Evolutionary conservation across 805 yeast genomes (phyloP).

Genomic region (Starmerella floris): DNA sequence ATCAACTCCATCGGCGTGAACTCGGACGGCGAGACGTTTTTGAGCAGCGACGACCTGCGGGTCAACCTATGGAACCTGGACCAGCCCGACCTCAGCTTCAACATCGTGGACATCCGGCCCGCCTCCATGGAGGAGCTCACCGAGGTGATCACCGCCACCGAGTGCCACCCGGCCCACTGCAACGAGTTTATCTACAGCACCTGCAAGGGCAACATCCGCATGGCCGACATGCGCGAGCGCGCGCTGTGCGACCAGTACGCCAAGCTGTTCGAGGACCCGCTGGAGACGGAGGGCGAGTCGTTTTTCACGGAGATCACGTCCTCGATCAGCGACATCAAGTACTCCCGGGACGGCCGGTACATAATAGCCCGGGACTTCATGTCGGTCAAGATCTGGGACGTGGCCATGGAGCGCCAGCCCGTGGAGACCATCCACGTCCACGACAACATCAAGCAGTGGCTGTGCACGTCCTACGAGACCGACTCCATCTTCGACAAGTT

Average conservation of each 20-base stretch:
- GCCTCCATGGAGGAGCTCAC: slow-evolving; percentile 97
- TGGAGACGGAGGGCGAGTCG: slow-evolving; percentile 84
- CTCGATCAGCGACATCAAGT: slow-evolving; percentile 84
- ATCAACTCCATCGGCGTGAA: slow-evolving; percentile 90
- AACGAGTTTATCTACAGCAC: slow-evolving; percentile 90
- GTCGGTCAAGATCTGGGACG: slow-evolving; percentile 97
- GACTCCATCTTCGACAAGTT: slow-evolving; percentile 98
- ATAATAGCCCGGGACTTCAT: slow-evolving; percentile 94
- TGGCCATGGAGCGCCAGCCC: slow-evolving; percentile 92
- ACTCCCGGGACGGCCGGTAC: slow-evolving; percentile 82
- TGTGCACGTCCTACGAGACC: slow-evolving; percentile 95
- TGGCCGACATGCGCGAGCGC: slow-evolving; percentile 91
- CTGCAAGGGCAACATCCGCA: slow-evolving; percentile 86
- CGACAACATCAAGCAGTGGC: slow-evolving; percentile 80
- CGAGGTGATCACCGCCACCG: slow-evolving; percentile 92
- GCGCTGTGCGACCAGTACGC: slow-evolving; percentile 88
- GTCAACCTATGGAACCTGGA: slow-evolving; percentile 91
- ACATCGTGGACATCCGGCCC: slow-evolving; percentile 95
- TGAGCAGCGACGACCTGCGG: slow-evolving; percentile 86
- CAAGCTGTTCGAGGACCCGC: slow-evolving; percentile 70
- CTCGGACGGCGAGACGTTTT: slow-evolving; percentile 89
- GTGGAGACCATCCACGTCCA: slow-evolving; percentile 88
- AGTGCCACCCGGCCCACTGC: slow-evolving; percentile 87
- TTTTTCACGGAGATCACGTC: slow-evolving; percentile 96
- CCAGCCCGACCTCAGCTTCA: slow-evolving; percentile 87